phyloP scores from a whole-genome alignment of 305 asterid genomes.

The Solanum chacoense region DNA sequence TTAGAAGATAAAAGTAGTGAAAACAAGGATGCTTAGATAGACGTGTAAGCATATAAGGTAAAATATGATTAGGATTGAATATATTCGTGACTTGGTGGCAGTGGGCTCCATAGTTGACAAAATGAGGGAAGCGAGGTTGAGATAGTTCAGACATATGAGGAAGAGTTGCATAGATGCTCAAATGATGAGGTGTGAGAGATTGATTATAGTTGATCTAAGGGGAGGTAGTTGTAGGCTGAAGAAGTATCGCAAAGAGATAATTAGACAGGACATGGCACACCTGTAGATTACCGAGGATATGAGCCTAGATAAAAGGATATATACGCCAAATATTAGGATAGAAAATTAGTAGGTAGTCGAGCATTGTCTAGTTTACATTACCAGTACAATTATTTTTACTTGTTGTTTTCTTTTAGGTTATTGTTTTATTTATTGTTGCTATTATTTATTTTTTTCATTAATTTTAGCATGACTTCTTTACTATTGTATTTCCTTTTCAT shows the following conservation, averaged over 20 bases:
- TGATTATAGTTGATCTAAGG: background rate
- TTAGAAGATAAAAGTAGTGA: no score
- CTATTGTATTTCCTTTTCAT: background rate
- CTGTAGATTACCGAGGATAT: background rate
- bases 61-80: background rate
- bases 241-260: background rate
- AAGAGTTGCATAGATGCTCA: background rate
- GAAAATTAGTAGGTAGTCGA: background rate
- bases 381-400: background rate
- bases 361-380: background rate
- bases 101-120: background rate
- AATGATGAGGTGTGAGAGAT: background rate
- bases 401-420: background rate
- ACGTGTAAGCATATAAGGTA: background rate
- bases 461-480: background rate
- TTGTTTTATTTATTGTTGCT: background rate
- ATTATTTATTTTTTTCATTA: no score
- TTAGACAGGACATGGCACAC: background rate
- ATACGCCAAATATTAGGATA: background rate
- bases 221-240: background rate
- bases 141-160: background rate
- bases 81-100: background rate
- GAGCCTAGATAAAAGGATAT: background rate
- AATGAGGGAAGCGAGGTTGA: background rate
- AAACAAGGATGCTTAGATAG: no score